Conservation (phyloP, 805 yeast species). For the Ogataea methanolica region DNA sequence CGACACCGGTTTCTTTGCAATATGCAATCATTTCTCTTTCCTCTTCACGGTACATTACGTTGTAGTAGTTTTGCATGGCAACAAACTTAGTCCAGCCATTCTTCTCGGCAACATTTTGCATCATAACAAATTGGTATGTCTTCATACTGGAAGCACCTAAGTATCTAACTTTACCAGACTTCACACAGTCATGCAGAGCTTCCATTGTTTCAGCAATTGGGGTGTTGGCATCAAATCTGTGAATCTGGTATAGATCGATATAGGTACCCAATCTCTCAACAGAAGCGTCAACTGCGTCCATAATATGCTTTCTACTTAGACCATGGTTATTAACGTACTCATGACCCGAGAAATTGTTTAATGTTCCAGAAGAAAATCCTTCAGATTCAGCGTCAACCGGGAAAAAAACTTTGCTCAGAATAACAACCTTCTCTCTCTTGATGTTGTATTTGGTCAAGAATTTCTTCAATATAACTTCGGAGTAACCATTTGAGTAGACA, state of each 20-base stretch:
- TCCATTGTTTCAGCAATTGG: constrained; percentile 50
- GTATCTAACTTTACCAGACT: constrained; percentile 42
- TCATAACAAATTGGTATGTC: constrained; percentile 45
- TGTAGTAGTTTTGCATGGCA: constrained; percentile 52
- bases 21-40: constrained; percentile 55
- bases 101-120: constrained; percentile 52
- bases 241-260: constrained; percentile 50
- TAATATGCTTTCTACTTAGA: neutral
- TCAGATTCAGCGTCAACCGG: constrained; percentile 26
- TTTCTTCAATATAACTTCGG: constrained; percentile 47
- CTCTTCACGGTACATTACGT: constrained; percentile 52
- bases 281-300: constrained; percentile 26
- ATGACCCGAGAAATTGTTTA: constrained; percentile 30
- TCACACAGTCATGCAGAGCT: constrained; percentile 48
- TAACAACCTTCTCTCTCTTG: constrained; percentile 50
- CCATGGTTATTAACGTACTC: constrained; percentile 26
- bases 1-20: constrained; percentile 47
- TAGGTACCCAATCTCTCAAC: constrained; percentile 46
- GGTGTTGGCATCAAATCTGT: constrained; percentile 42
- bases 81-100: constrained; percentile 53
- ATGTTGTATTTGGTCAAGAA: constrained; percentile 47
- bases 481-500: constrained; percentile 39
- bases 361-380: constrained; percentile 31
- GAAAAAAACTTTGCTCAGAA: constrained; percentile 39
- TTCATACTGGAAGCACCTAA: constrained; percentile 60